phyloP scores from a whole-genome alignment of 2,329 filamentous ascomycete species.

The Amauroascus verrucosus region DNA sequence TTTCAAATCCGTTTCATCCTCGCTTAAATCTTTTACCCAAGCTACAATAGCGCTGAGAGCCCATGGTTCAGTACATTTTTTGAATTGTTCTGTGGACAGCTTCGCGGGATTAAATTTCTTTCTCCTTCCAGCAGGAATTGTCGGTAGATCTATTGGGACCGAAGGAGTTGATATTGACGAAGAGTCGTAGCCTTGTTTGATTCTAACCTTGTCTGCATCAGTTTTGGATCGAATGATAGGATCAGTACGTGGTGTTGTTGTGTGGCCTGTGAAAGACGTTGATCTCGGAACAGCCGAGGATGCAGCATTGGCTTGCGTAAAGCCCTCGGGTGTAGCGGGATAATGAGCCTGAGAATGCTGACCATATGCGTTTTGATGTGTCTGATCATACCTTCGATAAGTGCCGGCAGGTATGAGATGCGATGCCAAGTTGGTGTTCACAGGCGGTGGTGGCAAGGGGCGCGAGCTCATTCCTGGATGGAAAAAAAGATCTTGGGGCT shows the following conservation, averaged over 20 bases:
- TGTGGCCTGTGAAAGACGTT: conserved; percentile 73
- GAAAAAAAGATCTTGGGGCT: conserved; percentile 85
- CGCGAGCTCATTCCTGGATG: conserved; percentile 63
- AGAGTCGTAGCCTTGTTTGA: conserved; percentile 34
- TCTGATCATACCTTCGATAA: conserved; percentile 45
- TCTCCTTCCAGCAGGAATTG: conserved; percentile 66
- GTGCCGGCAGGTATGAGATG: conserved; percentile 47
- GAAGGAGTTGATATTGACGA: conserved; percentile 26
- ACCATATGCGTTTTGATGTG: conserved; percentile 29
- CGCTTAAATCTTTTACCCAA: conserved; percentile 82
- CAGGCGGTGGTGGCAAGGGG: conserved; percentile 54
- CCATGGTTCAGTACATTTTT: conserved; percentile 82
- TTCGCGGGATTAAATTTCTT: conserved; percentile 80
- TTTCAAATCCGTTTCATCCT: conserved; percentile 80
- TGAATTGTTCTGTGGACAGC: conserved; percentile 68
- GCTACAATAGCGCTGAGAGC: conserved; percentile 74
- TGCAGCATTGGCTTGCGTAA: conserved; percentile 39
- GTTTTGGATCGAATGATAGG: conserved; percentile 88
- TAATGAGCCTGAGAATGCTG: conserved; percentile 31
- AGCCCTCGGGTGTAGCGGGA: conserved; percentile 41
- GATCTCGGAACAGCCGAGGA: conserved; percentile 54
- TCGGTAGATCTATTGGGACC: conserved; percentile 70
- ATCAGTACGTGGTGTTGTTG: conserved; percentile 59
- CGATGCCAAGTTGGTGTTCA: conserved; percentile 37
- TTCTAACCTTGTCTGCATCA: conserved; percentile 61